phyloP scores from a whole-genome alignment of 805 yeast species.

The Lachancea sp. region DNA sequence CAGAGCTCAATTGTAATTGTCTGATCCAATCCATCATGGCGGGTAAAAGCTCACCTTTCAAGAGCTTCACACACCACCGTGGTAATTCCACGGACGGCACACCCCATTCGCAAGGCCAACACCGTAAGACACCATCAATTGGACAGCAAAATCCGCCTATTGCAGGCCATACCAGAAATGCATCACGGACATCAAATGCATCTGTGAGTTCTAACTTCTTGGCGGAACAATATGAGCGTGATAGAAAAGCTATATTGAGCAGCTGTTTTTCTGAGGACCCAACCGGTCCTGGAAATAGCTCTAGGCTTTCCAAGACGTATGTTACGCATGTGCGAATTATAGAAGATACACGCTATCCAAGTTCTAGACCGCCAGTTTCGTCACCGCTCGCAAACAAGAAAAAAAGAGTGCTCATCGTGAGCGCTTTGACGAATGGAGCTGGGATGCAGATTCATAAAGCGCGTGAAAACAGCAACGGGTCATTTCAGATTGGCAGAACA shows the following conservation, averaged over 20 bases:
- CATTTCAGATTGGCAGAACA: slow-evolving; percentile 85
- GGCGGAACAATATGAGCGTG: slow-evolving; percentile 54
- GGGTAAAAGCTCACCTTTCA: slow-evolving; percentile 35
- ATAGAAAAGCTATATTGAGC: slow-evolving; percentile 42
- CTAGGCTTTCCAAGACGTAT: slow-evolving; percentile 45
- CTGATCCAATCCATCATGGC: slow-evolving; percentile 13
- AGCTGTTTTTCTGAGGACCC: slow-evolving; percentile 44
- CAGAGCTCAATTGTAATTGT: not conserved
- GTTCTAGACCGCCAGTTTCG: slow-evolving; percentile 56
- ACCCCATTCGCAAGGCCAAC: slow-evolving; percentile 8
- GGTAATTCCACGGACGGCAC: slow-evolving; percentile 29
- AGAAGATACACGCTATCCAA: slow-evolving; percentile 69
- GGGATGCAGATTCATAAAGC: slow-evolving; percentile 82
- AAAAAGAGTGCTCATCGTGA: slow-evolving; percentile 46
- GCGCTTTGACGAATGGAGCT: slow-evolving; percentile 49
- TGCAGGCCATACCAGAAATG: slow-evolving; percentile 30
- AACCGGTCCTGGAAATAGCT: slow-evolving; percentile 30
- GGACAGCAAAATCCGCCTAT: slow-evolving; percentile 22
- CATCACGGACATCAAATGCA: slow-evolving; percentile 31
- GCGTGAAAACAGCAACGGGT: slow-evolving; percentile 64
- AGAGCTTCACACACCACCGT: slow-evolving; percentile 29
- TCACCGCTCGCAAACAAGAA: slow-evolving; percentile 48
- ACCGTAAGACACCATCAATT: slow-evolving; percentile 18
- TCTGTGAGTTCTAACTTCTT: slow-evolving; percentile 32
- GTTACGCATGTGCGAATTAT: slow-evolving; percentile 69